Evolutionary conservation across 1,284 basidiomycete species (phyloP).

Genomic region (Ustilago esculenta): DNA sequence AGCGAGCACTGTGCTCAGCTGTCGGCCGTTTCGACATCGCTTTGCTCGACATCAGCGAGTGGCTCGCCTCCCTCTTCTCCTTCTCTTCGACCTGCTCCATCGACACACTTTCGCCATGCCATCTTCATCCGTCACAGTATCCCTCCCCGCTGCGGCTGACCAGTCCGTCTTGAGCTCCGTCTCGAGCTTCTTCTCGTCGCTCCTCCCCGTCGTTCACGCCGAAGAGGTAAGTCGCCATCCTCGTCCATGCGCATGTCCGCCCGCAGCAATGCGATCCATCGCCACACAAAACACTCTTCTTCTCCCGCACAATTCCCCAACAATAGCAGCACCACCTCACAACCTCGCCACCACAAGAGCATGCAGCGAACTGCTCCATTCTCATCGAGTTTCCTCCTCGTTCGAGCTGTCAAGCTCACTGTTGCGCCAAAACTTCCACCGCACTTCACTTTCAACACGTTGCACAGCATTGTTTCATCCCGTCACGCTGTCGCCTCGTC

Average conservation of each 20-base stretch:
- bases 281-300: too few species aligned
- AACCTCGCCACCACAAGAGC: too few species aligned
- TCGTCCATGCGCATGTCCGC: not conserved
- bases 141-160: constrained; percentile 32
- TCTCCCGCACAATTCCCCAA: not conserved
- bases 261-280: too few species aligned
- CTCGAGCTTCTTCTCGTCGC: constrained; percentile 50
- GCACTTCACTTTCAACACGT: too few species aligned
- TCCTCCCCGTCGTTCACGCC: constrained; percentile 54
- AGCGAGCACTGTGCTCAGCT: constrained; percentile 5
- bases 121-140: constrained; percentile 45
- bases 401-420: too few species aligned
- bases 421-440: too few species aligned
- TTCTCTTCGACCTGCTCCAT: too few species aligned
- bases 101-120: constrained; percentile 34
- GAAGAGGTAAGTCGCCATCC: constrained; percentile 54
- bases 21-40: constrained; percentile 13
- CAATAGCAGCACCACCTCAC: not conserved
- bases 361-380: too few species aligned
- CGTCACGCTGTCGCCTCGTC: too few species aligned
- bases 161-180: constrained; percentile 50
- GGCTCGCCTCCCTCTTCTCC: too few species aligned
- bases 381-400: too few species aligned
- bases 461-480: too few species aligned
- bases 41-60: constrained; percentile 12